Base-by-base conservation (phyloP, 495 filamentous ascomycete species). In the Astrothelium macrocarpum region DNA sequence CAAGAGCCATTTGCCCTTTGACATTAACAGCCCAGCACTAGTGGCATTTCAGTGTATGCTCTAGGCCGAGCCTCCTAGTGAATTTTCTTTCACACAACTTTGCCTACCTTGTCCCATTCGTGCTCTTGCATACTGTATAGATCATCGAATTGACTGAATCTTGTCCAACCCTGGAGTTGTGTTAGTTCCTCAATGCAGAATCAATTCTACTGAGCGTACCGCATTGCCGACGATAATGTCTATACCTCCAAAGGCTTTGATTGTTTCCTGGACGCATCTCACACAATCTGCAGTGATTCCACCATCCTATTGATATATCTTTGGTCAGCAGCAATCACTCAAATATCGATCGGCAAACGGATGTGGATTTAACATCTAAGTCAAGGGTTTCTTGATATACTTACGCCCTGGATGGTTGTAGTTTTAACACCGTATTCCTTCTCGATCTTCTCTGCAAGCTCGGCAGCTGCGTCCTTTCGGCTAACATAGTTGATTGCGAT, bases 201-300 rank as follows among this genome's bases (percentile, higher is more conserved):
- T 53, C 36, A 14, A 2, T 34, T 31, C 10, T 58, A 32, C 0
- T 61, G 60, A 65, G 74, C 85, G 65, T 66, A 88, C 87, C 14
- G 88, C 87, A 73, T 91, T 90, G 0, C 84, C 85, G 59, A 90
- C 77, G 2, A 91, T 73, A 34, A 89, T 79, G 74, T 91, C 88
- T 25, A 91, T 70, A 0, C 87, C 86, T 3, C 87, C 87, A 63
- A 63, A 59, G 16, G 79, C 72, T 63, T 82, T 76, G 60, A 84
- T 80, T 3, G 82, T 78, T 23, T 83, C 76, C 32, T 81, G 71
- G 7, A 90, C 83, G 20, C 78, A 70, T 0, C 73, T 74, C 32
- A 73, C 71, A 64, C 85, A 87, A 39, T 84, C 86, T 3, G 66
- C 73, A 64, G 83, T 72, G n/a, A 75, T 74, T 31, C 79, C 82